Evolutionary conservation across 1,284 basidiomycete species (phyloP).

Genomic region (Sphagnurus paluster): DNA sequence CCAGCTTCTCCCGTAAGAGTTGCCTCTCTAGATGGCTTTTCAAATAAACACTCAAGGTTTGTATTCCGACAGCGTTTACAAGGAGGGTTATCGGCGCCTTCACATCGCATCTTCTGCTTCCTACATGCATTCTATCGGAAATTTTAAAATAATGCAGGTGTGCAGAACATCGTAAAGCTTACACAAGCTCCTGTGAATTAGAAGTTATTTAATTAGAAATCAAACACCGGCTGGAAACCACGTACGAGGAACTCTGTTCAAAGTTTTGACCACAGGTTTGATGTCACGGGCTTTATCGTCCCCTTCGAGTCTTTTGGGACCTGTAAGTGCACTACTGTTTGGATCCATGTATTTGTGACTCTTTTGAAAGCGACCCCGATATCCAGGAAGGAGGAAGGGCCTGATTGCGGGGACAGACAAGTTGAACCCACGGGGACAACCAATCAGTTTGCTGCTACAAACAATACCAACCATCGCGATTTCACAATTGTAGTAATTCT

Average conservation of each 20-base stretch:
- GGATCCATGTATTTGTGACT: slow-evolving; percentile 23
- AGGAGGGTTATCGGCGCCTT: slow-evolving; percentile 89
- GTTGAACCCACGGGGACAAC: slow-evolving; percentile 18
- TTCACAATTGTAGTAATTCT: too few species aligned
- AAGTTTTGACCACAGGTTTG: slow-evolving; percentile 69
- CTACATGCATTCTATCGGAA: slow-evolving; percentile 71
- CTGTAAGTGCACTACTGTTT: slow-evolving; percentile 23
- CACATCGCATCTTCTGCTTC: slow-evolving; percentile 87
- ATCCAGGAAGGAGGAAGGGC: slow-evolving; percentile 3
- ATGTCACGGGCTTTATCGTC: slow-evolving; percentile 51
- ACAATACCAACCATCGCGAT: slow-evolving; percentile 12
- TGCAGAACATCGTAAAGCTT: slow-evolving; percentile 32
- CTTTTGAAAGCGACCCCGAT: background rate
- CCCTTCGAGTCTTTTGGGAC: slow-evolving; percentile 43
- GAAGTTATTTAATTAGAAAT: slow-evolving; percentile 18
- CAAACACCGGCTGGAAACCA: slow-evolving; percentile 22
- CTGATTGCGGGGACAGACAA: slow-evolving; percentile 16
- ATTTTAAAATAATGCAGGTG: slow-evolving; percentile 16
- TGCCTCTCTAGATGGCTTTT: slow-evolving; percentile 84
- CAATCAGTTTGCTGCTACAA: slow-evolving; percentile 19
- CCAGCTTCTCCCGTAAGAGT: slow-evolving; percentile 85
- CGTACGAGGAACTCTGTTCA: slow-evolving; percentile 83
- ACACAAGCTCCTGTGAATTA: slow-evolving; percentile 69
- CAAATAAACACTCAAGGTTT: slow-evolving; percentile 85
- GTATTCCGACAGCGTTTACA: slow-evolving; percentile 87